A percentile compares a stretch with the other conserved stretches of the same genome.
Evolutionary conservation across 2,329 filamentous ascomycete species (phyloP).

Genomic region (Coleophoma crateriformis): DNA sequence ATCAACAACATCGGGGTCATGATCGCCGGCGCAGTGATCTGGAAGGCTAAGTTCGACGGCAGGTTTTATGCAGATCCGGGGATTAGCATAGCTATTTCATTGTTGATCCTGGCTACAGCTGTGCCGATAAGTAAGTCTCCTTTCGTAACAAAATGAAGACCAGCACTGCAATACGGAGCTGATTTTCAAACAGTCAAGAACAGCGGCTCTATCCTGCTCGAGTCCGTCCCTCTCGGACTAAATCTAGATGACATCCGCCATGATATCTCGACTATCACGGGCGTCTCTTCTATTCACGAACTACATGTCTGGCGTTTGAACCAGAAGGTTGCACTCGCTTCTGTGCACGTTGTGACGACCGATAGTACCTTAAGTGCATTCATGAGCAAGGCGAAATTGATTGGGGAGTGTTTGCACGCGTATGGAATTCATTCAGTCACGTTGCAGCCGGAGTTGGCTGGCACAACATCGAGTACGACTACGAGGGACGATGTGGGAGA

Average conservation of each 20-base stretch:
- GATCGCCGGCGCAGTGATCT: slow-evolving; percentile 62
- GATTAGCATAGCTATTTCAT: slow-evolving; percentile 60
- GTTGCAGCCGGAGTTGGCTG: slow-evolving; percentile 57
- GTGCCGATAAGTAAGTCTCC: slow-evolving; percentile 41
- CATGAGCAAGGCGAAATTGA: slow-evolving; percentile 52
- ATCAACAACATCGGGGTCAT: slow-evolving; percentile 76
- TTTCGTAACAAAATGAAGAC: background rate
- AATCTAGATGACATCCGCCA: slow-evolving; percentile 58
- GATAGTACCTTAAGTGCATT: slow-evolving; percentile 52
- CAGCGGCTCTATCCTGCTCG: slow-evolving; percentile 60
- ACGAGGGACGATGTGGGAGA: too few relatives aligned
- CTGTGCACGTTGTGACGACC: slow-evolving; percentile 61
- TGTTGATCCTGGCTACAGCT: slow-evolving; percentile 66
- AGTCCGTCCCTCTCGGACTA: slow-evolving; percentile 58
- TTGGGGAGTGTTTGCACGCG: slow-evolving; percentile 65
- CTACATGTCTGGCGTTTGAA: slow-evolving; percentile 71
- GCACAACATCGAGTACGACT: background rate
- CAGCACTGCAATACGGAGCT: too few relatives aligned
- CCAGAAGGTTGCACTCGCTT: slow-evolving; percentile 64
- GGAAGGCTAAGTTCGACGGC: slow-evolving; percentile 50
- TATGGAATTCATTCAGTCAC: slow-evolving; percentile 70
- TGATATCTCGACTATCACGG: slow-evolving; percentile 60
- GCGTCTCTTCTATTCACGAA: slow-evolving; percentile 63
- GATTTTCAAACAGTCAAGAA: slow-evolving; percentile 35
- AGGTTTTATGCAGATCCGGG: slow-evolving; percentile 70